phyloP scores from a whole-genome alignment of 2,329 filamentous ascomycete genomes.

The Epicoccum sorghinum region DNA sequence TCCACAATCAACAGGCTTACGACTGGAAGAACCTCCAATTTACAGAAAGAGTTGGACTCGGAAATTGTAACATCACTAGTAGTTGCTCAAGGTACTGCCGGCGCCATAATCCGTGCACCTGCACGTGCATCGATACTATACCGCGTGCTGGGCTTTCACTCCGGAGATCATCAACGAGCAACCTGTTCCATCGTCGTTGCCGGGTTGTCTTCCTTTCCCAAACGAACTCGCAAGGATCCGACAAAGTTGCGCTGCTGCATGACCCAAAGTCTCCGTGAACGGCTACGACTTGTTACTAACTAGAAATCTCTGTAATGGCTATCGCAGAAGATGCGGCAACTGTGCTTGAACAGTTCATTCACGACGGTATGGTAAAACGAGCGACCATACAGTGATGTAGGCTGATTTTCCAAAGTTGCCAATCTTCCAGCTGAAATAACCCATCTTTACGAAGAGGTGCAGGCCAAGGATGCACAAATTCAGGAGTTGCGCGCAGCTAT shows the following conservation, averaged over 20 bases:
- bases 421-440: conserved; percentile 83
- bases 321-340: conserved; percentile 66
- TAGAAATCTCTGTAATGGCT: conserved; percentile 32
- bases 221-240: background rate
- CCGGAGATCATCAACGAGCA: background rate
- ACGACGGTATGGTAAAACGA: conserved; percentile 59
- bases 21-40: background rate
- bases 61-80: background rate
- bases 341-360: conserved; percentile 79
- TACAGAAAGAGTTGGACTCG: background rate
- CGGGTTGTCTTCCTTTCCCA: background rate
- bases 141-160: background rate
- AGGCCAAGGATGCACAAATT: conserved; percentile 77
- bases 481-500: conserved; percentile 72
- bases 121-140: background rate
- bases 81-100: background rate
- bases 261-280: too few species aligned
- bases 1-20: background rate
- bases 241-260: background rate
- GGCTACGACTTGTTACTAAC: background rate
- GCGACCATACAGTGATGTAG: too few species aligned
- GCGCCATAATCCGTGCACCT: background rate
- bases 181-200: background rate
- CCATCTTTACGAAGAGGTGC: conserved; percentile 82
- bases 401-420: conserved; percentile 58